Percentiles rank a stretch among this genome's conserved stretches.
Conservation (phyloP, 345 rosid species). For the Trapa bicornis region DNA sequence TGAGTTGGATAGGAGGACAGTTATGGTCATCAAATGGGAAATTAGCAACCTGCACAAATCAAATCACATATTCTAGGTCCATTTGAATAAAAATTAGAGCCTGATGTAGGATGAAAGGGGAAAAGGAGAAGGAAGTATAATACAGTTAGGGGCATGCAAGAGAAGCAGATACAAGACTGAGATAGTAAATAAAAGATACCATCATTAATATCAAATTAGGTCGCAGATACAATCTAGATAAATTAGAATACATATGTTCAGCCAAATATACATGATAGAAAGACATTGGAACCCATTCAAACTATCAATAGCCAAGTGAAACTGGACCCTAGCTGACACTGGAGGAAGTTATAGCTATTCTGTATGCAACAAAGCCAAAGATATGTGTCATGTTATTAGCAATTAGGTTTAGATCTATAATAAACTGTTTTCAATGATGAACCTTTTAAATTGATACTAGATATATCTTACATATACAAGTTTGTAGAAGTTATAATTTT, state of each 20-base stretch:
- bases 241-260: no score
- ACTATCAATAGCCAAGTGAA: not conserved
- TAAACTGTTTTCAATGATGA: not conserved
- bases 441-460: not conserved
- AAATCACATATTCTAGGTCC: not conserved
- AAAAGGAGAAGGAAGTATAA: not conserved
- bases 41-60: slow-evolving; percentile 53
- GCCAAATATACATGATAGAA: no score
- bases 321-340: no score
- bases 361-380: not conserved
- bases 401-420: not conserved
- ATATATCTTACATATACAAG: not conserved
- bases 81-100: not conserved
- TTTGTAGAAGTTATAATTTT: not conserved
- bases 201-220: no score
- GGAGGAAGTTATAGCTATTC: no score
- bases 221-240: no score
- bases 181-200: no score
- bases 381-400: not conserved
- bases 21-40: slow-evolving; percentile 97
- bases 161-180: not conserved
- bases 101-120: not conserved
- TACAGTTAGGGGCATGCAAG: not conserved
- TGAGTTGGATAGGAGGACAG: slow-evolving; percentile 81
- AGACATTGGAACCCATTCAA: not conserved